Conservation (phyloP, 2,329 filamentous ascomycete species). For the Cordyceps pruinosa region DNA sequence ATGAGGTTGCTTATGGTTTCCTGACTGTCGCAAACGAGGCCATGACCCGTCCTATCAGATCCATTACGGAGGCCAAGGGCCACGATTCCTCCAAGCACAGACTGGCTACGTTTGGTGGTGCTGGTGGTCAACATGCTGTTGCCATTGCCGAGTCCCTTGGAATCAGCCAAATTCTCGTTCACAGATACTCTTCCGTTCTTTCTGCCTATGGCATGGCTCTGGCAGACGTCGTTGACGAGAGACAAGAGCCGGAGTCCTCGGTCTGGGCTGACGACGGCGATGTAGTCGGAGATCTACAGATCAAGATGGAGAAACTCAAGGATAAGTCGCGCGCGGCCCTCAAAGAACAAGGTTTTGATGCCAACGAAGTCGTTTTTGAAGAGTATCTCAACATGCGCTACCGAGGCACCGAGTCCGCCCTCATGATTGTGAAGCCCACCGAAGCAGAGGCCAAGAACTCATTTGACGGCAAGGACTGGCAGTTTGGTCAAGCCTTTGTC, state of each 20-base stretch:
- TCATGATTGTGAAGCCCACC: constrained; percentile 78
- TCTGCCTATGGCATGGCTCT: constrained; percentile 91
- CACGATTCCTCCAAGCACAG: constrained; percentile 86
- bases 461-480: constrained; percentile 64
- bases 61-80: constrained; percentile 85
- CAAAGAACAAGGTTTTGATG: constrained; percentile 69
- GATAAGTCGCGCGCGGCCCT: constrained; percentile 63
- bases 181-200: constrained; percentile 80
- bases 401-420: constrained; percentile 78
- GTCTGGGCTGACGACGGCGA: constrained; percentile 54
- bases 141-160: constrained; percentile 80
- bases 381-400: constrained; percentile 95
- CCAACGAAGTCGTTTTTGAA: constrained; percentile 71
- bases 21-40: constrained; percentile 85
- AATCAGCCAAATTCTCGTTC: constrained; percentile 77
- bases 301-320: constrained; percentile 73
- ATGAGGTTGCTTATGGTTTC: constrained; percentile 86
- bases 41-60: constrained; percentile 85
- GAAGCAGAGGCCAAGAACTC: constrained; percentile 52
- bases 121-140: constrained; percentile 87
- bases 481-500: constrained; percentile 77
- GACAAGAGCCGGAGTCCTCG: constrained; percentile 67
- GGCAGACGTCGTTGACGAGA: constrained; percentile 87
- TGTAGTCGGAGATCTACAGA: constrained; percentile 55
- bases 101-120: constrained; percentile 88